phyloP scores from a whole-genome alignment of 2,329 filamentous ascomycete species.

The Phaeoacremonium minimum region DNA sequence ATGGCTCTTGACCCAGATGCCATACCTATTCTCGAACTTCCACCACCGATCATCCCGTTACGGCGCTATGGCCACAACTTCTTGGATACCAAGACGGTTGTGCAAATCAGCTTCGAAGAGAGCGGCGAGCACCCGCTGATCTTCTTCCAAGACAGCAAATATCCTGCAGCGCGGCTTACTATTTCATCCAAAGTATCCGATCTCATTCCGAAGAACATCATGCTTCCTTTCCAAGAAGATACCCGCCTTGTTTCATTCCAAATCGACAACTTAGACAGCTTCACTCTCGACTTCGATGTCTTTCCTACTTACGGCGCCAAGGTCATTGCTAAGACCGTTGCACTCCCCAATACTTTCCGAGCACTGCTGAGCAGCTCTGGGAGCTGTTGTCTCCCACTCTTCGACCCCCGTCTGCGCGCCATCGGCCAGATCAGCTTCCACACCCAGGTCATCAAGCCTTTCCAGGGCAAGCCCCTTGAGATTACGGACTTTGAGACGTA shows the following conservation, averaged over 20 bases:
- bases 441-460: slow-evolving; percentile 95
- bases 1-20: slow-evolving; percentile 77
- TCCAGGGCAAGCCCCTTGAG: slow-evolving; percentile 85
- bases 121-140: slow-evolving; percentile 70
- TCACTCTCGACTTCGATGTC: slow-evolving; percentile 94
- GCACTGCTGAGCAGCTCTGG: slow-evolving; percentile 71
- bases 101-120: slow-evolving; percentile 86
- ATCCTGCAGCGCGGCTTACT: slow-evolving; percentile 88
- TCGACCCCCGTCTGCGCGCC: slow-evolving; percentile 84
- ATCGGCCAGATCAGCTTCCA: slow-evolving; percentile 94
- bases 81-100: slow-evolving; percentile 92
- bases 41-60: slow-evolving; percentile 92
- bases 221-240: slow-evolving; percentile 94
- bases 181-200: slow-evolving; percentile 96
- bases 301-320: slow-evolving; percentile 97
- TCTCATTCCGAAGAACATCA: slow-evolving; percentile 91
- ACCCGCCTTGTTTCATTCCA: slow-evolving; percentile 92
- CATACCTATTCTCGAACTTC: slow-evolving; percentile 87
- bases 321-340: slow-evolving; percentile 93
- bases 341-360: slow-evolving; percentile 81
- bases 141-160: slow-evolving; percentile 98
- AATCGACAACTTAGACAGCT: slow-evolving; percentile 87
- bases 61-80: slow-evolving; percentile 97
- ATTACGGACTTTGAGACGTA: slow-evolving; percentile 99
- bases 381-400: slow-evolving; percentile 80